Percentiles rank a stretch among this genome's conserved stretches.
These are phyloP conservation scores for Fusarium concolor DNA, from an alignment of 2,329 filamentous ascomycete species.

Conservation along the genomic window DNA sequence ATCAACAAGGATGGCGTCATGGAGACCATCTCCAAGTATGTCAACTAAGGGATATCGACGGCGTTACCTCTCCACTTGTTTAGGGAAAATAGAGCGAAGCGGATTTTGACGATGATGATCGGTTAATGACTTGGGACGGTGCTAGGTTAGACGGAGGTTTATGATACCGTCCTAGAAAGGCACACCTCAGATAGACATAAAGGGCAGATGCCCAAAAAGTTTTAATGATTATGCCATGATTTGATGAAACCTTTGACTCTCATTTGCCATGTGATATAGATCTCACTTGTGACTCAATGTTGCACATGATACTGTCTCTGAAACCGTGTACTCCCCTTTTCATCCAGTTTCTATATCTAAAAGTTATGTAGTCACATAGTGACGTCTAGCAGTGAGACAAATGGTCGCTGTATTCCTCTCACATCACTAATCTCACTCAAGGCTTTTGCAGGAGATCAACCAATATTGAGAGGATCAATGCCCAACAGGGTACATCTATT, in stretches of 20 bases:
- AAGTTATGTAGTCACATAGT: background rate
- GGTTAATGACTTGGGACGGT: constrained; percentile 27
- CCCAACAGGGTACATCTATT: too few relatives aligned
- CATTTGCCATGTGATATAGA: background rate
- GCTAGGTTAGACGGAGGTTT: background rate
- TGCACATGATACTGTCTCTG: background rate
- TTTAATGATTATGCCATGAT: constrained; percentile 34
- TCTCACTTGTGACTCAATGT: too few relatives aligned
- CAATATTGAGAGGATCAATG: too few relatives aligned
- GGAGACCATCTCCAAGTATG: constrained; percentile 63
- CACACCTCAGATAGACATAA: constrained; percentile 27
- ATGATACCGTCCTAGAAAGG: background rate
- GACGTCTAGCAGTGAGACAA: background rate
- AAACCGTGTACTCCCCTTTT: background rate
- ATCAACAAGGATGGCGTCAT: constrained; percentile 61
- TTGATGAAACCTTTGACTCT: constrained; percentile 4
- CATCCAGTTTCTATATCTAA: background rate
- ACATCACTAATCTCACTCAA: background rate
- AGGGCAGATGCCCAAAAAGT: constrained; percentile 29
- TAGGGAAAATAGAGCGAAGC: constrained; percentile 21
- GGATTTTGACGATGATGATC: constrained; percentile 6
- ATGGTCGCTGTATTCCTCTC: background rate
- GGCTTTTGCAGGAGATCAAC: background rate
- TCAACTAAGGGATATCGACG: constrained; percentile 42
- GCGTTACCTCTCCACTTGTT: constrained; percentile 7